Evolutionary conservation across 2,329 filamentous ascomycete species (phyloP), one percentile per base, ranked within the genome.

Genomic region (Tolypocladium nubicola): DNA sequence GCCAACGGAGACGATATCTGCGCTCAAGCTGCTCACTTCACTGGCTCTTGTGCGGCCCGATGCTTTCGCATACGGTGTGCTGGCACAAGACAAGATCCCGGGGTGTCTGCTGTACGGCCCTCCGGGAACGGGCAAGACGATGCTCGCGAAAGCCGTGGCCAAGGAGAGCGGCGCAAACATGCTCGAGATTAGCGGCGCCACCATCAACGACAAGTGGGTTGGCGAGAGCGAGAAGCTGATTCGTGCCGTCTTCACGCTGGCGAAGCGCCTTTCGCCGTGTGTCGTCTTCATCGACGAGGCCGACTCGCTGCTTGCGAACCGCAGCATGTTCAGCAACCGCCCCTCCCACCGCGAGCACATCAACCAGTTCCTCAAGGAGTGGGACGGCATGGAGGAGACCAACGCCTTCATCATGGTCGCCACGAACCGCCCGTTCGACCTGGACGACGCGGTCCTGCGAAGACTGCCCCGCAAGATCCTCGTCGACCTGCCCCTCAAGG

Each of bases 231-330:
- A 99, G 75, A 97, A 97, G 79, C 96, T 96, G 68, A 89, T 97
- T 56, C 87, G 88, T 55, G 93, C 93, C 0, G 86, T 97, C 45
- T 99, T 99, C 73, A 88, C 85, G 0, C 79, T 97, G 0, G 94
- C 94, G 4, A 90, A 90, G 73, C 96, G 96, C 71, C 81, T 97
- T 9, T 87, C 88, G 1, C 94, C 94, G 0, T 92, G 92, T 67
- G 87, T 99, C 19, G 89, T 99, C 54, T 97, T 99, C 74, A 90
- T 99, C 61, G 94, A 99, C 67, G 94, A 99, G 73, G 94, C 92
- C 26, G 94, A 99, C 70, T 89, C 93, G 9, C 86, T 99, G 53
- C 88, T 99, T 57, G 89, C 89, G 33, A 86, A 88, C 19, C 84
- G 94, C 56, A 81, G 84, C 61, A 82, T 82, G 43, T 78, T 80